Percentiles rank a stretch among this genome's conserved stretches.
Evolutionary conservation across 2,329 filamentous ascomycete species (phyloP).

Genomic region (Bipolaris victoriae): DNA sequence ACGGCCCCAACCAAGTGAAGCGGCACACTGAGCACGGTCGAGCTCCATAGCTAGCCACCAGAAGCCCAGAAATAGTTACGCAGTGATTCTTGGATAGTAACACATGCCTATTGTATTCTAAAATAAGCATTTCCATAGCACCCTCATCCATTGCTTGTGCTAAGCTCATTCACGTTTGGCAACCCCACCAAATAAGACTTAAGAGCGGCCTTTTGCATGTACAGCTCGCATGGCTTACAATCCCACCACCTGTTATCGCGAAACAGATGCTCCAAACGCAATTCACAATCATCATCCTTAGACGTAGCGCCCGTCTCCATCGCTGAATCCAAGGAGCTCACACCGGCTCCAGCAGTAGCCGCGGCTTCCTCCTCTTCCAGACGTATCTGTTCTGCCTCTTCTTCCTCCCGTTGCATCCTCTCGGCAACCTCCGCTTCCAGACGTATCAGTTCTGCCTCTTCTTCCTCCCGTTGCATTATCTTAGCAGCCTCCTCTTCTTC

Average conservation of each 20-base stretch:
- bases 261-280: slow-evolving; percentile 6
- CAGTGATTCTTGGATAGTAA: too few species aligned
- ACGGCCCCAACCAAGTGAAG: not conserved
- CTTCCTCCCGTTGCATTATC: too few species aligned
- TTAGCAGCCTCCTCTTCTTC: slow-evolving; percentile 38
- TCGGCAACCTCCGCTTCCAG: too few species aligned
- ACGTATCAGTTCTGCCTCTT: too few species aligned
- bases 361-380: slow-evolving; percentile 21
- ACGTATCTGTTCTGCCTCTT: slow-evolving; percentile 33
- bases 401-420: too few species aligned
- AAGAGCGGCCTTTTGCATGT: slow-evolving; percentile 5
- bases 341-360: not conserved
- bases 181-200: not conserved
- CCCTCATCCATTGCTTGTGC: not conserved
- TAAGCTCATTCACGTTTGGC: not conserved
- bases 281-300: not conserved
- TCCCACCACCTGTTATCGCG: not conserved
- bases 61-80: too few species aligned
- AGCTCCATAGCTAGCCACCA: not conserved
- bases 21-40: not conserved
- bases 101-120: too few species aligned
- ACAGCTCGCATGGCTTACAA: slow-evolving; percentile 5
- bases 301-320: not conserved
- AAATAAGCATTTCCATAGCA: not conserved
- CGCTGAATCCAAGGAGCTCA: not conserved